Conservation (phyloP, 2,329 filamentous ascomycete genomes). For the Calonectria ilicicola region DNA sequence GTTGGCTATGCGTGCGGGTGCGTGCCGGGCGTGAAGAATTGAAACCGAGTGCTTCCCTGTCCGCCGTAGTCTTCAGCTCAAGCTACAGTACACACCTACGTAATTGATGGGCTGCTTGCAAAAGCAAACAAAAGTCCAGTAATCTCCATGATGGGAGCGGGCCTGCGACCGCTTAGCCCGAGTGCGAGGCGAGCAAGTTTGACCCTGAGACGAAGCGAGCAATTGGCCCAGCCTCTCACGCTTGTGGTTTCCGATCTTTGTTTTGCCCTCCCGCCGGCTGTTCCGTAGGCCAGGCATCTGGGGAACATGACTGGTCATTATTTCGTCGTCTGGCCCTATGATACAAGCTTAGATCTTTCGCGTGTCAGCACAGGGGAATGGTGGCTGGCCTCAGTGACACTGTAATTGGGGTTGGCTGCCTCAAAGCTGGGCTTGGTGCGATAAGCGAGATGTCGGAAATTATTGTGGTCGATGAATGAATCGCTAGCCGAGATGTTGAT, state of each 20-base stretch:
- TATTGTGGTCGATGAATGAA: neutral
- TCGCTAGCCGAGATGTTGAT: neutral
- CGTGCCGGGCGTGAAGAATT: neutral
- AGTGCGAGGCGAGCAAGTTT: neutral
- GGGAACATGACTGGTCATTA: slow-evolving; percentile 4
- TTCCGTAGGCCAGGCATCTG: neutral
- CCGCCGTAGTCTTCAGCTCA: neutral
- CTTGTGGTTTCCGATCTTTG: neutral
- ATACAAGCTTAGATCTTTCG: neutral
- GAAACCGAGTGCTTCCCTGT: neutral
- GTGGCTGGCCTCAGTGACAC: neutral
- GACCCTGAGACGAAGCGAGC: slow-evolving; percentile 1
- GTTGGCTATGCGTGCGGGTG: neutral
- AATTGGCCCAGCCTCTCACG: neutral
- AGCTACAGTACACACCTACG: neutral
- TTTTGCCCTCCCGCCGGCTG: neutral
- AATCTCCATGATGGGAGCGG: neutral
- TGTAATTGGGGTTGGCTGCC: neutral
- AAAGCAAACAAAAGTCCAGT: neutral
- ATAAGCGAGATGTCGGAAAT: slow-evolving; percentile 19
- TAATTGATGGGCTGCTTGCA: neutral
- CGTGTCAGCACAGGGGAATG: neutral
- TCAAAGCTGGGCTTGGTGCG: neutral
- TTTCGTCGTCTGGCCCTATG: neutral
- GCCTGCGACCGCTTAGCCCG: neutral